phyloP scores from a whole-genome alignment of 2,329 filamentous ascomycete genomes.

The Colletotrichum musicola region DNA sequence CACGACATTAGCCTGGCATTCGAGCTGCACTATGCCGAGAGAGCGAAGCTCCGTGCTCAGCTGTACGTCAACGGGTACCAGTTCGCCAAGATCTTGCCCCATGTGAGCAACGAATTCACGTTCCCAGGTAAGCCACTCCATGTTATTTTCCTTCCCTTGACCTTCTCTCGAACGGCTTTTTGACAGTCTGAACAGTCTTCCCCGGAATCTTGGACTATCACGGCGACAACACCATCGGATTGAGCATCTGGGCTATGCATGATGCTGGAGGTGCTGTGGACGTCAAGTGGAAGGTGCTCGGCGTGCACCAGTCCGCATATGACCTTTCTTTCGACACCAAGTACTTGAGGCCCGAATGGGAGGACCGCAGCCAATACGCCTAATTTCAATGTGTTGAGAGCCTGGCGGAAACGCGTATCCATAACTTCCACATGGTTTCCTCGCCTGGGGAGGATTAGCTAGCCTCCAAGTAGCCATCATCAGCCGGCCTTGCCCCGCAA shows the following conservation, averaged over 20 bases:
- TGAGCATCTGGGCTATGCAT: background rate
- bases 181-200: background rate
- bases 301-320: background rate
- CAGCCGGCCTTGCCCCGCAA: no score
- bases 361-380: background rate
- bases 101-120: background rate
- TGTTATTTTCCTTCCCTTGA: no score
- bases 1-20: background rate
- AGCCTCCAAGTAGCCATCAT: no score
- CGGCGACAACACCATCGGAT: constrained; percentile 1
- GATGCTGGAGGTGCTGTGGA: background rate
- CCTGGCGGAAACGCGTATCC: background rate
- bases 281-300: constrained; percentile 1
- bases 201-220: background rate
- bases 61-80: constrained; percentile 14
- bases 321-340: background rate
- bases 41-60: background rate
- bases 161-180: background rate
- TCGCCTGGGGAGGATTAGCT: no score
- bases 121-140: background rate
- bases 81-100: background rate
- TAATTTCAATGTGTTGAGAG: background rate
- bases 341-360: background rate
- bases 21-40: background rate
- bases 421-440: no score